These are phyloP conservation scores for Ramaria sp. DNA, from an alignment of 768 basidiomycete species.

Conservation along the genomic window DNA sequence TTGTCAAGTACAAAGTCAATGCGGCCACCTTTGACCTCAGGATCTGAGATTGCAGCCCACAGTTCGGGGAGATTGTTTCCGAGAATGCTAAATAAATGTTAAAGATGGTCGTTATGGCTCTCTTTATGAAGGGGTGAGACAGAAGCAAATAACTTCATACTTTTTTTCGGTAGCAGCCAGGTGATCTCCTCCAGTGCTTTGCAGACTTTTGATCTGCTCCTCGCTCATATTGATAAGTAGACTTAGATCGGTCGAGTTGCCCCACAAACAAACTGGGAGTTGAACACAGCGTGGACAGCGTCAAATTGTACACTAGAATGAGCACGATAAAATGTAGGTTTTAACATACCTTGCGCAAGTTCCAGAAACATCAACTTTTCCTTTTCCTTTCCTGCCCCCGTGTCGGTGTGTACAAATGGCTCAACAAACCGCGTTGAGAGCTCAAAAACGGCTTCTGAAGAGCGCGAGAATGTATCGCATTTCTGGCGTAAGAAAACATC, in stretches of 20 bases:
- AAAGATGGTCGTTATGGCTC: background rate
- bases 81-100: constrained; percentile 38
- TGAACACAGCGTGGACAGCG: background rate
- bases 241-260: constrained; percentile 92
- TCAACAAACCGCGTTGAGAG: constrained; percentile 85
- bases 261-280: constrained; percentile 82
- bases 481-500: constrained; percentile 26
- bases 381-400: constrained; percentile 51
- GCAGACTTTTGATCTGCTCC: constrained; percentile 92
- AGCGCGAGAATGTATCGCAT: constrained; percentile 93
- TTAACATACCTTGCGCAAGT: constrained; percentile 65
- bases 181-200: constrained; percentile 92
- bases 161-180: constrained; percentile 95
- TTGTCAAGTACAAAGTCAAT: constrained; percentile 80
- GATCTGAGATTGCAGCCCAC: constrained; percentile 64
- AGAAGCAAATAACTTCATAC: background rate
- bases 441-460: constrained; percentile 86
- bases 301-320: background rate
- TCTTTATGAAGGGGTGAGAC: background rate
- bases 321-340: background rate
- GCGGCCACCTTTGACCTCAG: constrained; percentile 57
- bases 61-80: constrained; percentile 69
- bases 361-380: constrained; percentile 85
- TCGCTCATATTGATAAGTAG: constrained; percentile 96
- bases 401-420: constrained; percentile 56